Evolutionary conservation across 106 monocot species (phyloP).

Genomic region (Iris macrosiphon): DNA sequence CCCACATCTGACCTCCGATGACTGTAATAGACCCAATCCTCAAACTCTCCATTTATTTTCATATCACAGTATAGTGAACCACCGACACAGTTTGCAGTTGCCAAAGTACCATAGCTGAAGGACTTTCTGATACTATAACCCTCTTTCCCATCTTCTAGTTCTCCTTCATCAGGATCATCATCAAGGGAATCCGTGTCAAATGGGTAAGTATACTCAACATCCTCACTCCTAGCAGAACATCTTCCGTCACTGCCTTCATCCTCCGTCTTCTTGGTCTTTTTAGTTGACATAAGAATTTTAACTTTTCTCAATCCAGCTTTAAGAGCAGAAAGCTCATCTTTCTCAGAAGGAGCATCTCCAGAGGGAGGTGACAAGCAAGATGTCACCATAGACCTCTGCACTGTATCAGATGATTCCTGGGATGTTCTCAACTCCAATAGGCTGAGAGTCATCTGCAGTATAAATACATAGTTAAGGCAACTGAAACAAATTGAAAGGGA

Average conservation of each 20-base stretch:
- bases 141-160: conserved; percentile 29
- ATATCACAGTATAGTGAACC: background rate
- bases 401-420: conserved; percentile 42
- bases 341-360: conserved; percentile 22
- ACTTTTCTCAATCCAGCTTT: conserved; percentile 79
- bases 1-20: conserved; percentile 38
- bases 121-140: conserved; percentile 63
- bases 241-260: conserved; percentile 69
- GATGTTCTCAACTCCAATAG: conserved; percentile 49
- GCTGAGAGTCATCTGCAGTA: conserved; percentile 61
- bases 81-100: conserved; percentile 48
- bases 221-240: conserved; percentile 49
- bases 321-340: conserved; percentile 71
- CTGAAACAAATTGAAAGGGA: too few species aligned
- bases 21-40: conserved; percentile 58
- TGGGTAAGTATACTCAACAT: conserved; percentile 35
- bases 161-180: conserved; percentile 36
- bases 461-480: too few species aligned
- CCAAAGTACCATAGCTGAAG: conserved; percentile 73
- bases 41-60: conserved; percentile 6
- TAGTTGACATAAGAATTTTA: conserved; percentile 58
- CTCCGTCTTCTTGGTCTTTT: conserved; percentile 48
- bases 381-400: conserved; percentile 27
- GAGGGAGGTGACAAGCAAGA: conserved; percentile 29
- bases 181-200: conserved; percentile 62